phyloP scores from a whole-genome alignment of 2,329 filamentous ascomycete species.

The Penicillium sp. region DNA sequence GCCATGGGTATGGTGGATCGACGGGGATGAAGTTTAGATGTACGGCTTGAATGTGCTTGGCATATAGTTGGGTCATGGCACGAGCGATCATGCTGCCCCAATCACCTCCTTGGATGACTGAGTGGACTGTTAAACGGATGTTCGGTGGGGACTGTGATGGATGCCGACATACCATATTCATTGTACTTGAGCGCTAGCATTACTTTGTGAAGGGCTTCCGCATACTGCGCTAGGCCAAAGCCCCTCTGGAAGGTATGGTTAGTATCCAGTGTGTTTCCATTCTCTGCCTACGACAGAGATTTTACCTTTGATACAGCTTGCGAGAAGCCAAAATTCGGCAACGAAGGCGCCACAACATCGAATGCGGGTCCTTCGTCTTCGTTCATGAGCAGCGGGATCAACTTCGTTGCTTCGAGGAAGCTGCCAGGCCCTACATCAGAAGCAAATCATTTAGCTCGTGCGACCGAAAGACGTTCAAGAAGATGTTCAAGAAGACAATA shows the following conservation, averaged over 20 bases:
- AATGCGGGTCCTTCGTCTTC: conserved; percentile 48
- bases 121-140: conserved; percentile 3
- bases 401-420: conserved; percentile 57
- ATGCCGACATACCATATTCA: conserved; percentile 51
- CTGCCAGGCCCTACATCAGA: conserved; percentile 56
- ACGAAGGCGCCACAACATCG: conserved; percentile 55
- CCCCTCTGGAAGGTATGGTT: conserved; percentile 46
- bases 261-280: not conserved
- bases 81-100: conserved; percentile 69
- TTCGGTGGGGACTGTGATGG: not conserved
- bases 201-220: conserved; percentile 65
- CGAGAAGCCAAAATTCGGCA: conserved; percentile 62
- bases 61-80: conserved; percentile 61
- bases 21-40: conserved; percentile 63
- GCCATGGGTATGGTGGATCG: conserved; percentile 51
- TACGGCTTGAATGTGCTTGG: conserved; percentile 57
- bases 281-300: not conserved
- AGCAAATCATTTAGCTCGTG: not conserved
- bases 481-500: no score
- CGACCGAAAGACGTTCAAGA: conserved; percentile 10
- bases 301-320: conserved; percentile 40
- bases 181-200: conserved; percentile 69
- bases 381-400: conserved; percentile 50
- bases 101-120: conserved; percentile 63
- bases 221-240: conserved; percentile 62